These are phyloP conservation scores for Macrocybe gigantea DNA, from an alignment of 768 basidiomycete genomes.

Conservation along the genomic window DNA sequence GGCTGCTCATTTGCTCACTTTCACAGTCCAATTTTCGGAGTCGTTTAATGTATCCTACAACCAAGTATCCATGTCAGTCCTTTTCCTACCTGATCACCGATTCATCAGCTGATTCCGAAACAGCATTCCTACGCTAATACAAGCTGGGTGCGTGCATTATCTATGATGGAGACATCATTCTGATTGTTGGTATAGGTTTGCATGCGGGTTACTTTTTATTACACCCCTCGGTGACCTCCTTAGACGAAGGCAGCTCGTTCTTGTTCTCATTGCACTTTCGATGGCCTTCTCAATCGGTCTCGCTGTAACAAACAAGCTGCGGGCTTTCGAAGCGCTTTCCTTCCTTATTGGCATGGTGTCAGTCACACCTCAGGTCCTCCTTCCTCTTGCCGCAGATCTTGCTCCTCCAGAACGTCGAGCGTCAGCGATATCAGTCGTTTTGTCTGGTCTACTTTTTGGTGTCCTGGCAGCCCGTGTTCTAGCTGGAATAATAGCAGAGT, in stretches of 20 bases:
- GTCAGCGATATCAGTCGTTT: constrained; percentile 66
- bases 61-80: constrained; percentile 28
- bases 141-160: constrained; percentile 45
- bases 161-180: neutral
- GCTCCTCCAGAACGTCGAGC: constrained; percentile 68
- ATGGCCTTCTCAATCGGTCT: constrained; percentile 64
- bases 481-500: constrained; percentile 68
- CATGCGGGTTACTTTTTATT: constrained; percentile 63
- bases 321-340: constrained; percentile 56
- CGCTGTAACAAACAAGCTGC: constrained; percentile 49
- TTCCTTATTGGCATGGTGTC: constrained; percentile 65
- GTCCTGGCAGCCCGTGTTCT: constrained; percentile 69
- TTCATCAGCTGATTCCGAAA: neutral
- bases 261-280: constrained; percentile 50
- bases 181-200: constrained; percentile 41
- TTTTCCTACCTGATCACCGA: constrained; percentile 14
- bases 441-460: constrained; percentile 62
- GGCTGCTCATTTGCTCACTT: neutral
- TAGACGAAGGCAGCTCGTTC: constrained; percentile 62
- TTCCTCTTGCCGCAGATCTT: constrained; percentile 73
- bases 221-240: constrained; percentile 81
- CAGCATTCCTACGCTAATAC: constrained; percentile 57
- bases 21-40: constrained; percentile 32
- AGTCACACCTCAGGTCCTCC: constrained; percentile 71
- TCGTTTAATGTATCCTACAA: constrained; percentile 28